Evolutionary conservation across 2,329 filamentous ascomycete genomes (phyloP), one percentile per base, ranked within the genome.

Genomic region (Neurospora crassa): DNA sequence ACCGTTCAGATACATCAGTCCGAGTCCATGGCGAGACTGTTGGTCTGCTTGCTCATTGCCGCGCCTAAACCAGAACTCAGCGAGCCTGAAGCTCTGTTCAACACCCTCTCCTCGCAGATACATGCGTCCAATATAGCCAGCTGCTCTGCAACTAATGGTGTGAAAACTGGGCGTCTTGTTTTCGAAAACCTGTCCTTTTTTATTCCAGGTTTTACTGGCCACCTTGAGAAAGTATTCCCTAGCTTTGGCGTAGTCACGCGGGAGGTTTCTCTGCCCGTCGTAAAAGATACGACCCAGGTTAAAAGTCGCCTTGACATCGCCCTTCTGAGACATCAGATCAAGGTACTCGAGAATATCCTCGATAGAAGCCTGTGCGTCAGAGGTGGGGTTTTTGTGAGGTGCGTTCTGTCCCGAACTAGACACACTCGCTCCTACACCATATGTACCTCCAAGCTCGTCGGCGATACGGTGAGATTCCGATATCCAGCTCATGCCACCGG

Each of bases 331-430:
- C 86, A 97, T 91, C 59, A 97, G 85, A 76, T 97, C 93, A 75
- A 97, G 84, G 76, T 97, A 99, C 79, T 99, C 96, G 72, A 99
- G 89, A 18, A 98, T 92, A 80, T 99, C 95, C 76, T 97, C 94
- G 72, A 97, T 88, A 18, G 93, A 92, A 1, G 94, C 93, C 77
- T 97, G 91, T 0, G 91, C 89, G 78, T 96, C 92, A 2, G 93
- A 92, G 74, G 91, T 90, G 1, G 90, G 87, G 71, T 89, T 89
- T 24, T 90, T 88, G 74, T 90, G 90, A 77, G 91, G 87, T 4
- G 94, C 93, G 78, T 97, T 94, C 71, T 88, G 86, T 5, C 96
- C 96, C 0, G 96, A 91, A 78, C 94, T 97, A 34, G 91, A 91
- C 47, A 91, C 92, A 78, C 95, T 98, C 14, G 96, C 96, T 3